A percentile compares a stretch with the other conserved stretches of the same genome.
Evolutionary conservation across 169 alveolate genomes (phyloP).

Genomic region (Condylostoma magnum): DNA sequence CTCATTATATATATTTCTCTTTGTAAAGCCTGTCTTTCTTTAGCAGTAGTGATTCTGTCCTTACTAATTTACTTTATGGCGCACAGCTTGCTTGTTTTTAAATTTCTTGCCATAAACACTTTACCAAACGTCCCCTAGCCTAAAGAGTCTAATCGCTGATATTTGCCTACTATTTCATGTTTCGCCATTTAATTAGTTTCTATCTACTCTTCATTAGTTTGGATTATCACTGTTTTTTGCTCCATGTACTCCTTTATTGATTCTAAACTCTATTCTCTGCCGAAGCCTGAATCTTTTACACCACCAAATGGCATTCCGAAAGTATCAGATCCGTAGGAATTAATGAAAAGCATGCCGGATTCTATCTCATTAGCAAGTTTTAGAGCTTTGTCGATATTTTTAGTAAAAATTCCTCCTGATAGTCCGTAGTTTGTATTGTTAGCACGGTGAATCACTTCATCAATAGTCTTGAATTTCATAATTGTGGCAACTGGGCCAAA

Average conservation of each 20-base stretch:
- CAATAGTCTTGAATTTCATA: conserved; percentile 47
- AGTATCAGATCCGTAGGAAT: conserved; percentile 37
- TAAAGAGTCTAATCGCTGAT: not conserved
- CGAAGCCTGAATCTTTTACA: conserved; percentile 68
- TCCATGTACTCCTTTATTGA: conserved; percentile 53
- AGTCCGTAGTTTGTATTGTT: conserved; percentile 83
- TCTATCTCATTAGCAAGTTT: conserved; percentile 48
- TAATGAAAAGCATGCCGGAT: conserved; percentile 59
- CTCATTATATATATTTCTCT: conserved; percentile 40
- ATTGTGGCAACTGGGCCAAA: conserved; percentile 79
- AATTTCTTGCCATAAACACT: conserved; percentile 10
- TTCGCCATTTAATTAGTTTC: too few species aligned
- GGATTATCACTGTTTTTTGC: conserved; percentile 34
- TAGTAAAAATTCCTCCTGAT: conserved; percentile 81
- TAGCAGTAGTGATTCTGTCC: not conserved
- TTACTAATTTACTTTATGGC: conserved; percentile 25
- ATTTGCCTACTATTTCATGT: not conserved
- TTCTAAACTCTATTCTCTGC: conserved; percentile 64
- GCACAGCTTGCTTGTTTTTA: not conserved
- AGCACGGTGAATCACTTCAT: conserved; percentile 81
- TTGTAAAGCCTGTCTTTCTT: conserved; percentile 14
- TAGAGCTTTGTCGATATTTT: conserved; percentile 61
- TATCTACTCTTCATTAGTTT: not conserved
- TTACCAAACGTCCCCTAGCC: conserved; percentile 31
- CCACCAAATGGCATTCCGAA: conserved; percentile 70